Conservation (phyloP, 2,329 filamentous ascomycete genomes). For the Lachnellula subtilissima region DNA sequence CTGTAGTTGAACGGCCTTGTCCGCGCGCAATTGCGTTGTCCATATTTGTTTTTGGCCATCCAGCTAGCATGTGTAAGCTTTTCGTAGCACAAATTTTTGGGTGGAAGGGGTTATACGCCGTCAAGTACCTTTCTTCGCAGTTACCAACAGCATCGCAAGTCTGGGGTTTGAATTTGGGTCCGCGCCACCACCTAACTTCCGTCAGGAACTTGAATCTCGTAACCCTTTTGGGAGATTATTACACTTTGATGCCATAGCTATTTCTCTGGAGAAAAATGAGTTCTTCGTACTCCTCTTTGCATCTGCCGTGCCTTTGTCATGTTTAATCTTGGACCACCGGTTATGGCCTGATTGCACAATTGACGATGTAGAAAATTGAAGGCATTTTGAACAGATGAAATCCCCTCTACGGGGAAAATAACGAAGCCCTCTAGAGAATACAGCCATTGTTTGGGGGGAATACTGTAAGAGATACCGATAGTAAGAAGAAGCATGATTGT, state of each 20-base stretch:
- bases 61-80: constrained; percentile 42
- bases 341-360: constrained; percentile 66
- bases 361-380: constrained; percentile 40
- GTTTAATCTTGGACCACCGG: constrained; percentile 93
- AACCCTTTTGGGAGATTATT: constrained; percentile 27
- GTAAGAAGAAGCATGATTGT: too few species aligned
- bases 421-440: constrained; percentile 26
- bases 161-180: constrained; percentile 71
- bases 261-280: constrained; percentile 62
- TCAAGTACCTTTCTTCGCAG: constrained; percentile 68
- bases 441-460: constrained; percentile 18
- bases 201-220: constrained; percentile 14
- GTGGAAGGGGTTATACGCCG: constrained; percentile 23
- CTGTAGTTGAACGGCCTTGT: constrained; percentile 73
- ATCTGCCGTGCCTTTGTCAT: constrained; percentile 88
- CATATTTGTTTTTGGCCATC: constrained; percentile 78
- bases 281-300: constrained; percentile 70
- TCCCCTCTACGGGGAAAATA: constrained; percentile 9
- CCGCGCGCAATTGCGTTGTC: constrained; percentile 83
- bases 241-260: constrained; percentile 73
- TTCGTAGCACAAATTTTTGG: not conserved
- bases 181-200: constrained; percentile 62
- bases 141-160: constrained; percentile 65
- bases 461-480: not conserved
- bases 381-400: constrained; percentile 24